A percentile compares a stretch with the other conserved stretches of the same genome.
Conservation (phyloP, 805 yeast species). For the Pichia thaimueangensis region DNA sequence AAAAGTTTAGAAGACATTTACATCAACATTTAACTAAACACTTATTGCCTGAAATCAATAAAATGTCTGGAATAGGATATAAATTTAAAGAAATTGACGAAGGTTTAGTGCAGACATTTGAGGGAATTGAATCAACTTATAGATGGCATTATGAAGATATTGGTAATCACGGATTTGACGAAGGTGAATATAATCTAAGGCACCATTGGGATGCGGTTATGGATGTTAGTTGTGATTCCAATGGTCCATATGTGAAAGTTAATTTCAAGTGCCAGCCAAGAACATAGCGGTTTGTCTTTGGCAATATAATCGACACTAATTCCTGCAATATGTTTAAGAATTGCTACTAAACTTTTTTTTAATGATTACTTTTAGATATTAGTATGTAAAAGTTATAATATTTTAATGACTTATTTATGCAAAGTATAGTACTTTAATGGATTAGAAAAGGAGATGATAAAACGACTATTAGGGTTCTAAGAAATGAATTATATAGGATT, state of each 20-base stretch:
- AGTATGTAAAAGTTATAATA: no score
- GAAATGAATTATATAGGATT: no score
- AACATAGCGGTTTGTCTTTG: no score
- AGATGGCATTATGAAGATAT: conserved; percentile 59
- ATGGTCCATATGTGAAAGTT: conserved; percentile 59
- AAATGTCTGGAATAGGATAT: conserved; percentile 45
- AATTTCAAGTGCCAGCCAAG: conserved; percentile 35
- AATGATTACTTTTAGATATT: no score
- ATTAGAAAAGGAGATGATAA: no score
- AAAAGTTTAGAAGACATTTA: conserved; percentile 64
- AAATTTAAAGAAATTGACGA: conserved; percentile 38
- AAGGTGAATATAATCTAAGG: conserved; percentile 37
- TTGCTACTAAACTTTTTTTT: no score
- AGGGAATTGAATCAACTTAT: conserved; percentile 36
- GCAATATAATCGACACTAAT: no score
- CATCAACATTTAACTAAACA: conserved; percentile 71
- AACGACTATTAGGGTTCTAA: no score
- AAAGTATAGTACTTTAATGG: no score
- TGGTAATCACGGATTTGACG: conserved; percentile 46
- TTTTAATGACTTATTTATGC: no score
- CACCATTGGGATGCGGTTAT: conserved; percentile 61
- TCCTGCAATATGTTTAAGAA: no score
- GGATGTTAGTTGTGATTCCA: conserved; percentile 57
- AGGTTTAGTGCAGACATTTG: conserved; percentile 38
- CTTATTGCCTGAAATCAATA: conserved; percentile 56